Evolutionary conservation across 306 rosid species (phyloP).

Genomic region (Acacia crassicarpa): DNA sequence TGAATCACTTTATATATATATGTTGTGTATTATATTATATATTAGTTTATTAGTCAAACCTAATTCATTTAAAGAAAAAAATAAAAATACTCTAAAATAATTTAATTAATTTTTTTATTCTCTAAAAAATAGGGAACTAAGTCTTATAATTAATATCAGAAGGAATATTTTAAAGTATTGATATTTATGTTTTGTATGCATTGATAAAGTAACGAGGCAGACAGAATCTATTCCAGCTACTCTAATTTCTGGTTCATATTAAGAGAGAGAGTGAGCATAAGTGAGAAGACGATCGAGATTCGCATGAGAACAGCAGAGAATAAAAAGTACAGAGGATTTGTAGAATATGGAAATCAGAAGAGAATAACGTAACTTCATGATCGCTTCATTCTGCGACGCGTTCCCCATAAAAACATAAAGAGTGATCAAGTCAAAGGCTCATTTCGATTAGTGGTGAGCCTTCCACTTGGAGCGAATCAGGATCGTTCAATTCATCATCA

Average conservation of each 20-base stretch:
- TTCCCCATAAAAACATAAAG: not conserved
- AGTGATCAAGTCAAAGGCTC: constrained; percentile 5
- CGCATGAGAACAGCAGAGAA: not conserved
- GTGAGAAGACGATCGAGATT: not conserved
- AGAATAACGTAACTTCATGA: constrained; percentile 6
- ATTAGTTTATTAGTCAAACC: too few relatives aligned
- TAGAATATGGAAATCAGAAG: not conserved
- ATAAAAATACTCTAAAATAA: too few relatives aligned
- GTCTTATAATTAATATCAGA: too few relatives aligned
- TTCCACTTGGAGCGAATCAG: not conserved
- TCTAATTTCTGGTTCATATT: not conserved
- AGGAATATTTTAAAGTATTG: too few relatives aligned
- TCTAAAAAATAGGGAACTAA: too few relatives aligned
- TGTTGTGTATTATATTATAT: too few relatives aligned
- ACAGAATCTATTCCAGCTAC: not conserved
- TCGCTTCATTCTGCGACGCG: not conserved
- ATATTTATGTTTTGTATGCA: too few relatives aligned
- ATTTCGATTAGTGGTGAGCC: constrained; percentile 8
- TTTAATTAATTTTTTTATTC: too few relatives aligned
- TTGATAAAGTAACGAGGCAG: too few relatives aligned
- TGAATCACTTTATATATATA: too few relatives aligned
- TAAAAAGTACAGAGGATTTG: constrained; percentile 11
- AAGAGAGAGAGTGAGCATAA: not conserved
- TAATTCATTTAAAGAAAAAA: too few relatives aligned
- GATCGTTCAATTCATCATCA: not conserved